These are phyloP conservation scores for Nakazawaea anatomiae DNA, from an alignment of 805 yeast species.

Conservation along the genomic window DNA sequence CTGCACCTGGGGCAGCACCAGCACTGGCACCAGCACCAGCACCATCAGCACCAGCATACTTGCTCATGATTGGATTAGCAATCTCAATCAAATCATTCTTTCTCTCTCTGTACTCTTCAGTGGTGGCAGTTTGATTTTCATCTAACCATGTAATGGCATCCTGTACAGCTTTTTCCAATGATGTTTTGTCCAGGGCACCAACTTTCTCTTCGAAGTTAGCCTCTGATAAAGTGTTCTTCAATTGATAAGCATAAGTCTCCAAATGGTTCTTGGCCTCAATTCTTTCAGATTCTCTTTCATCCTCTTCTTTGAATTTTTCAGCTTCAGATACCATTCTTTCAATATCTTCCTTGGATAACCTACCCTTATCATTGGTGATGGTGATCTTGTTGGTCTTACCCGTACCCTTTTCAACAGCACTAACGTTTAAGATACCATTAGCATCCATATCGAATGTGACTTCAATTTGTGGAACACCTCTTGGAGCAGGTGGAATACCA, in stretches of 20 bases:
- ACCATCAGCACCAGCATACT: constrained; percentile 80
- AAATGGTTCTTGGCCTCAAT: constrained; percentile 51
- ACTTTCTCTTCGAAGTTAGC: constrained; percentile 31
- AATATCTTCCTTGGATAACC: constrained; percentile 57
- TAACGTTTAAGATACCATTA: constrained; percentile 61
- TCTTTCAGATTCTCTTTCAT: constrained; percentile 54
- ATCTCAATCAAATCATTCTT: constrained; percentile 87
- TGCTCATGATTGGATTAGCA: constrained; percentile 90
- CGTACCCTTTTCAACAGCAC: constrained; percentile 52
- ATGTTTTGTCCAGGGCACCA: constrained; percentile 55
- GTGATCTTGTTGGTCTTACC: constrained; percentile 47
- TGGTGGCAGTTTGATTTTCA: constrained; percentile 76
- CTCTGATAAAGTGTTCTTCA: constrained; percentile 37
- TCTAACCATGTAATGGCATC: constrained; percentile 83
- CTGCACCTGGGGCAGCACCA: constrained; percentile 39
- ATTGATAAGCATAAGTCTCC: constrained; percentile 52
- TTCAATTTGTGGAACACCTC: constrained; percentile 74
- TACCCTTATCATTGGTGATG: constrained; percentile 41
- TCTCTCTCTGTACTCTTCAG: constrained; percentile 79
- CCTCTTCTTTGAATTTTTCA: constrained; percentile 57
- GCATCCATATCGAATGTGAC: constrained; percentile 79
- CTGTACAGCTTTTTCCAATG: constrained; percentile 66
- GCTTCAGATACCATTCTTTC: constrained; percentile 63
- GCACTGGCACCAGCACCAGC: constrained; percentile 59
- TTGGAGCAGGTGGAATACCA: constrained; percentile 70